Evolutionary conservation across 1,284 basidiomycete species (phyloP).

Genomic region (Apiotrichum gracile): DNA sequence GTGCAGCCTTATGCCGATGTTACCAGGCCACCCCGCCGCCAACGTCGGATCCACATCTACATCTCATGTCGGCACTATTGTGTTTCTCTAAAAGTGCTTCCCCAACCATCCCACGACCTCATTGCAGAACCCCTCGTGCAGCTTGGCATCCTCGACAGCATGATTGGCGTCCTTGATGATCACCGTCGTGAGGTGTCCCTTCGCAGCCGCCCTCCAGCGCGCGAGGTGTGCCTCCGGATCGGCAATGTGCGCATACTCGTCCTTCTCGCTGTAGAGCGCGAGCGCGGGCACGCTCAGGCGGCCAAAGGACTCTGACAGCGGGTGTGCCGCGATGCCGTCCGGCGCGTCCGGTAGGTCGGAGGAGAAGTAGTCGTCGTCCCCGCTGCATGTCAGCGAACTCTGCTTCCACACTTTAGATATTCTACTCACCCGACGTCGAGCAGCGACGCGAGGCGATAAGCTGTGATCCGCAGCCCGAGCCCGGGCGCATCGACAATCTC

Average conservation of each 20-base stretch:
- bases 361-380: slow-evolving; percentile 49
- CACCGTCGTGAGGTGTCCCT: slow-evolving; percentile 23
- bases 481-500: slow-evolving; percentile 23
- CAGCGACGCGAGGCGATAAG: slow-evolving; percentile 37
- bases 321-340: slow-evolving; percentile 26
- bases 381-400: slow-evolving; percentile 20
- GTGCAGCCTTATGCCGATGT: too few species aligned
- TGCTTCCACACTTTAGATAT: neutral
- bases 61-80: too few species aligned
- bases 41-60: too few species aligned
- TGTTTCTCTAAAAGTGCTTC: neutral
- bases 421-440: slow-evolving; percentile 11
- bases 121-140: slow-evolving; percentile 24
- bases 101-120: slow-evolving; percentile 30
- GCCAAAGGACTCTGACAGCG: slow-evolving; percentile 41
- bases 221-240: slow-evolving; percentile 17
- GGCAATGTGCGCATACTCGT: slow-evolving; percentile 29
- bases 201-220: slow-evolving; percentile 26
- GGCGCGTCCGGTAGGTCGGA: slow-evolving; percentile 32
- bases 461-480: slow-evolving; percentile 27
- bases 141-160: slow-evolving; percentile 29
- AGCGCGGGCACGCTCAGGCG: slow-evolving; percentile 33
- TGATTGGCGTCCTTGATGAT: slow-evolving; percentile 40
- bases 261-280: slow-evolving; percentile 36
- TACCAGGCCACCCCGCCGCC: too few species aligned